phyloP scores from a whole-genome alignment of 73 alveolate genomes.

The Paramecium bursaria region DNA sequence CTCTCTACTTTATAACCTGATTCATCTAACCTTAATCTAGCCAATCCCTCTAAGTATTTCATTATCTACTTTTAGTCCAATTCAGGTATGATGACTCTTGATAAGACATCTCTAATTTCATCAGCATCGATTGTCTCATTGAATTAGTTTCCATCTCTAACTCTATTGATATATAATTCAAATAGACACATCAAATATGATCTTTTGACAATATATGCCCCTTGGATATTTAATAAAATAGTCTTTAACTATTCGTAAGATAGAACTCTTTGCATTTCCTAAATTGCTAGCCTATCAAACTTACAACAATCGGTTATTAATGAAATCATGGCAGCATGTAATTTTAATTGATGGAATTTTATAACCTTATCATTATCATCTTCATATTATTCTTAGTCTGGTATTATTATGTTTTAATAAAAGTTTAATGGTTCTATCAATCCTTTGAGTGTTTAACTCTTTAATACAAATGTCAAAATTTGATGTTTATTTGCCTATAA shows the following conservation, averaged over 20 bases:
- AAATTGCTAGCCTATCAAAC: conserved; percentile 56
- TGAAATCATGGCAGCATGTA: conserved; percentile 13
- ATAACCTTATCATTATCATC: background rate
- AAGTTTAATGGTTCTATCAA: conserved; percentile 53
- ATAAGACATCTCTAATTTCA: conserved; percentile 61
- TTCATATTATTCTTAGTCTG: background rate
- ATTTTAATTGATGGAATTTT: conserved; percentile 7
- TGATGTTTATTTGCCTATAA: conserved; percentile 47
- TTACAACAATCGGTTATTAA: conserved; percentile 60
- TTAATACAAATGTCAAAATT: conserved; percentile 47
- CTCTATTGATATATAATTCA: conserved; percentile 68
- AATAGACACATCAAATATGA: conserved; percentile 62
- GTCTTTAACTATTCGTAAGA: conserved; percentile 53
- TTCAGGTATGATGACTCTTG: conserved; percentile 62
- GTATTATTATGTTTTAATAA: background rate
- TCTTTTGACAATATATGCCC: conserved; percentile 55
- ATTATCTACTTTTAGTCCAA: conserved; percentile 43
- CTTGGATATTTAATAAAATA: background rate
- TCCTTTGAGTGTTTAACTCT: conserved; percentile 28
- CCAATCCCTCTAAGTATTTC: conserved; percentile 56
- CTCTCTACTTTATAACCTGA: background rate
- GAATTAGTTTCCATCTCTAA: conserved; percentile 30
- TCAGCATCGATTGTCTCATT: conserved; percentile 57
- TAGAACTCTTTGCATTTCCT: conserved; percentile 66
- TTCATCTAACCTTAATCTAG: conserved; percentile 21